Conservation (phyloP, 768 basidiomycete species). For the Lentinula detonsa region DNA sequence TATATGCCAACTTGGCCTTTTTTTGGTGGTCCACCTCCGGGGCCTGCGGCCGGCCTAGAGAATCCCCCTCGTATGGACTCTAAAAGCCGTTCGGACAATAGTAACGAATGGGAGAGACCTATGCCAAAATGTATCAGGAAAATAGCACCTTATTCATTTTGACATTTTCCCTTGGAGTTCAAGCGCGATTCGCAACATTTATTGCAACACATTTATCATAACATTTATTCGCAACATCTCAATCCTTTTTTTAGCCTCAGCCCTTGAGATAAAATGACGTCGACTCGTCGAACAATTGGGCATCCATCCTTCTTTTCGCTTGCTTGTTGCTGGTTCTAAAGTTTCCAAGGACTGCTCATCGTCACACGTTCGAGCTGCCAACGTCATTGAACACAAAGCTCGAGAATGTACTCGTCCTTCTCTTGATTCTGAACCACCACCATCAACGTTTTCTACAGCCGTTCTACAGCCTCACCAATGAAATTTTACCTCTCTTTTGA, state of each 20-base stretch:
- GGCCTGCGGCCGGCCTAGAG: background rate
- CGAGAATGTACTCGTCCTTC: background rate
- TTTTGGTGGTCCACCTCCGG: conserved; percentile 14
- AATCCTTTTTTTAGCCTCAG: too few relatives aligned
- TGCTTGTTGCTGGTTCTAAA: background rate
- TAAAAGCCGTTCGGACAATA: conserved; percentile 4
- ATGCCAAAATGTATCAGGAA: conserved; percentile 21
- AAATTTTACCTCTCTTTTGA: background rate
- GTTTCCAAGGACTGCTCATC: background rate
- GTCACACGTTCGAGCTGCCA: background rate
- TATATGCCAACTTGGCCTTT: conserved; percentile 40
- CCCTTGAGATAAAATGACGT: background rate
- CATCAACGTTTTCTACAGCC: background rate
- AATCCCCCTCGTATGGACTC: background rate
- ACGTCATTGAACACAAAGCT: background rate
- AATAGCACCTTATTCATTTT: conserved; percentile 16
- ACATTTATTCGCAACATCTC: too few relatives aligned
- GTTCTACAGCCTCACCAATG: background rate
- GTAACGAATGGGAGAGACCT: conserved; percentile 15
- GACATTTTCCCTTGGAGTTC: background rate
- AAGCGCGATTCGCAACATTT: too few relatives aligned
- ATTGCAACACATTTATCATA: too few relatives aligned
- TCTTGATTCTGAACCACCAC: background rate
- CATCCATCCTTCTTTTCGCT: background rate
- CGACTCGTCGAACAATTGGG: background rate